Evolutionary conservation across 176 grass and related monocot genomes (phyloP).

Genomic region (Poa annua): DNA sequence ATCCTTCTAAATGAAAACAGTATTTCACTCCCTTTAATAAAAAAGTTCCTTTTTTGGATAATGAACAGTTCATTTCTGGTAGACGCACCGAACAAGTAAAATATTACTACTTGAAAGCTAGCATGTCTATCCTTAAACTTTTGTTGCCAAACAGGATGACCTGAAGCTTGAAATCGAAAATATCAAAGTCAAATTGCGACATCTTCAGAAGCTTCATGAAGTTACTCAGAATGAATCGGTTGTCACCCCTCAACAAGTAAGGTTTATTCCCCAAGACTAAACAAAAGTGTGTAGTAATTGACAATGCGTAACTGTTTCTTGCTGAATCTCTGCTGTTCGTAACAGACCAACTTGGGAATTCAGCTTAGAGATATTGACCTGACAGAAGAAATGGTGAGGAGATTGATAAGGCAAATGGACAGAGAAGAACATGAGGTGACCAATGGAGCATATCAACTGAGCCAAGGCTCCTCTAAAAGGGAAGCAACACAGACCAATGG

Average conservation of each 20-base stretch:
- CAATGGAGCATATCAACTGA: constrained; percentile 33
- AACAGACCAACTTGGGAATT: constrained; percentile 28
- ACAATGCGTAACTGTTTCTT: constrained; percentile 19
- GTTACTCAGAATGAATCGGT: constrained; percentile 42
- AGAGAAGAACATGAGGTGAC: constrained; percentile 41
- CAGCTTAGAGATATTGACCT: constrained; percentile 49
- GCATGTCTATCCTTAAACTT: background rate
- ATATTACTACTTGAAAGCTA: constrained; percentile 3
- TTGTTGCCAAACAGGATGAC: constrained; percentile 49
- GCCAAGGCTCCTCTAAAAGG: constrained; percentile 14
- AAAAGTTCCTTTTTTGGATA: background rate
- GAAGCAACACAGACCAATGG: constrained; percentile 16
- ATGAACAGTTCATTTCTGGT: background rate
- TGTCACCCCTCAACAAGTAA: constrained; percentile 53
- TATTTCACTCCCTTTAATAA: background rate
- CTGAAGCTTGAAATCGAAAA: constrained; percentile 62
- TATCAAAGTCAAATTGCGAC: constrained; percentile 52
- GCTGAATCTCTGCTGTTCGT: constrained; percentile 35
- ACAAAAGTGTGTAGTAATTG: background rate
- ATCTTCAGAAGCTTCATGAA: constrained; percentile 53
- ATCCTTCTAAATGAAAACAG: constrained; percentile 7
- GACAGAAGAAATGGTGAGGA: constrained; percentile 43
- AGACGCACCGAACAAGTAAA: background rate
- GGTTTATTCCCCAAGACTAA: background rate
- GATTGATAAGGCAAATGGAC: constrained; percentile 37